Percentiles rank a stretch among this genome's conserved stretches.
Evolutionary conservation across 108 stramenopile species (phyloP).

Genomic region (Parietichytrium sp.): DNA sequence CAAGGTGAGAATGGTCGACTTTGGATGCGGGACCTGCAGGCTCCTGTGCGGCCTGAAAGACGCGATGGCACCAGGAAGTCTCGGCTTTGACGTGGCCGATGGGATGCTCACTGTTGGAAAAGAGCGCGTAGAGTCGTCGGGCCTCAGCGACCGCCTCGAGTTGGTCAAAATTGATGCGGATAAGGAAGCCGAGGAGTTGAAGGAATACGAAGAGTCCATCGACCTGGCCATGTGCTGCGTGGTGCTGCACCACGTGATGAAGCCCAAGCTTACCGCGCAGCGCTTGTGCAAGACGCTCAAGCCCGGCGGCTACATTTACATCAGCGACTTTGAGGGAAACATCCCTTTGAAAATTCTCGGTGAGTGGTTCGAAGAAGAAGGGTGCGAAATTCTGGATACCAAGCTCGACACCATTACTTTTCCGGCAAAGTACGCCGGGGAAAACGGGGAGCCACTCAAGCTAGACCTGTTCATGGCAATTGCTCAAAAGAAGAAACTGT

Average conservation of each 20-base stretch:
- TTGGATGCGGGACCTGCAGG: background rate
- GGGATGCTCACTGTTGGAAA: slow-evolving; percentile 7
- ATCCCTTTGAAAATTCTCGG: no score
- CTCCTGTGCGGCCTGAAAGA: background rate
- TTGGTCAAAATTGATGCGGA: background rate
- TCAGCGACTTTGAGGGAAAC: background rate
- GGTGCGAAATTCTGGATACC: no score
- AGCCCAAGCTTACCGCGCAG: background rate
- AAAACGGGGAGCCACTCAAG: no score
- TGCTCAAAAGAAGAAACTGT: no score
- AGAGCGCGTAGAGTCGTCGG: no score
- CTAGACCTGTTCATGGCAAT: no score
- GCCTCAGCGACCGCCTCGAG: background rate
- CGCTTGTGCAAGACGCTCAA: background rate
- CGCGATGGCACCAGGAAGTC: background rate
- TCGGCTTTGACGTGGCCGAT: background rate
- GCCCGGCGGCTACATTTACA: background rate
- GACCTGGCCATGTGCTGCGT: slow-evolving; percentile 2
- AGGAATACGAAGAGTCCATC: background rate
- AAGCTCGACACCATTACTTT: no score
- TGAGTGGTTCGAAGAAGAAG: no score
- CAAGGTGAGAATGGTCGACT: background rate
- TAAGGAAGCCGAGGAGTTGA: background rate
- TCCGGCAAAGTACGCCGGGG: no score
- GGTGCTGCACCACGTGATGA: slow-evolving; percentile 19